phyloP scores from a whole-genome alignment of 805 yeast species.

The Kodamaea lidongshanica region DNA sequence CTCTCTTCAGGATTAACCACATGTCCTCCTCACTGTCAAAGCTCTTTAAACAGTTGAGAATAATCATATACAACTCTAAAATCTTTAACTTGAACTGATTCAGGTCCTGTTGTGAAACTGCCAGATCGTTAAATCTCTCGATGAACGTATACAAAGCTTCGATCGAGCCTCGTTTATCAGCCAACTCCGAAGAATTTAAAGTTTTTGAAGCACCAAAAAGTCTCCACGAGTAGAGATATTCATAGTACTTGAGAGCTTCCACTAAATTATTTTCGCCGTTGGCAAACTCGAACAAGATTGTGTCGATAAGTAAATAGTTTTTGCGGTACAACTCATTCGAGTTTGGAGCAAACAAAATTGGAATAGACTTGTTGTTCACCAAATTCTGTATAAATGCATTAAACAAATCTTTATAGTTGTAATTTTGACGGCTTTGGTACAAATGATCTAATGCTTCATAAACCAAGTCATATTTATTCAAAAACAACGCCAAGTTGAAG shows the following conservation, averaged over 20 bases:
- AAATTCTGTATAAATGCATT: slow-evolving; percentile 23
- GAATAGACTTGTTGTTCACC: slow-evolving; percentile 17
- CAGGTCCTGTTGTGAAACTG: slow-evolving; percentile 17
- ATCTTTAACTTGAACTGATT: slow-evolving; percentile 33
- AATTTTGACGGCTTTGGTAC: slow-evolving; percentile 2
- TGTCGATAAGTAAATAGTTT: slow-evolving; percentile 29
- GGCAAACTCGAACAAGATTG: slow-evolving; percentile 27
- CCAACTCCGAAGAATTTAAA: slow-evolving; percentile 12
- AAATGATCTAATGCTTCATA: slow-evolving; percentile 17
- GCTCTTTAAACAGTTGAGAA: slow-evolving; percentile 32
- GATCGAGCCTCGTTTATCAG: slow-evolving; percentile 39
- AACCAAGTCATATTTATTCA: slow-evolving; percentile 16
- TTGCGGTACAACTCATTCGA: slow-evolving; percentile 15
- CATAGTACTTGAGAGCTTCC: slow-evolving; percentile 28
- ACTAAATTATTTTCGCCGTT: slow-evolving; percentile 25
- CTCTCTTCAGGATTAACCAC: slow-evolving; percentile 28
- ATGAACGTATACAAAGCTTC: slow-evolving; percentile 36
- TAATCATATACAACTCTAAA: slow-evolving; percentile 37
- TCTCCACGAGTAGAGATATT: slow-evolving; percentile 38
- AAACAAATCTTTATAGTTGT: slow-evolving; percentile 15
- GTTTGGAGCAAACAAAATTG: slow-evolving; percentile 18
- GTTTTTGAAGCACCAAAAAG: slow-evolving; percentile 20
- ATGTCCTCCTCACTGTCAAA: slow-evolving; percentile 29
- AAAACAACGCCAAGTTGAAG: slow-evolving; percentile 21
- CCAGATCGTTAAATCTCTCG: slow-evolving; percentile 29